Conservation (phyloP, 179 eudicot species). For the Carnegiea gigantea region DNA sequence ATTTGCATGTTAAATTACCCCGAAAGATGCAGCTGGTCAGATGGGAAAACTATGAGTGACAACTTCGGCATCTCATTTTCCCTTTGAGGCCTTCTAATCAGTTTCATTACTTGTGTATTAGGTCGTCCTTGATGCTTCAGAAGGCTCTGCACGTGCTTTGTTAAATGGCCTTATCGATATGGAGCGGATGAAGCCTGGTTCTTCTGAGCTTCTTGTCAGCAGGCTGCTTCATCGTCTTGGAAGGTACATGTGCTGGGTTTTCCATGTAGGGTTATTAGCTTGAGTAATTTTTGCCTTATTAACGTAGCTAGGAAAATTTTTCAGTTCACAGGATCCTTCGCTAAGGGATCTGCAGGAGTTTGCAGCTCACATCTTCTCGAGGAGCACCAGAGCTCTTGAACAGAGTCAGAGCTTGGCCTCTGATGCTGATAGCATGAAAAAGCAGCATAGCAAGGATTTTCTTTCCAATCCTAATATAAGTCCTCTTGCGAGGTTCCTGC, state of each 20-base stretch:
- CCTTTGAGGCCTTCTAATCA: neutral
- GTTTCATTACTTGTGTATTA: conserved; percentile 26
- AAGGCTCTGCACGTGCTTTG: conserved; percentile 52
- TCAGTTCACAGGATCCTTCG: conserved; percentile 81
- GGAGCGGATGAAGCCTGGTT: conserved; percentile 81
- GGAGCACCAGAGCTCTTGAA: conserved; percentile 41
- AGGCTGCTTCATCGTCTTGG: conserved; percentile 80
- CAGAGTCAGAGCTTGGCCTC: conserved; percentile 42
- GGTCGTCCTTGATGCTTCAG: conserved; percentile 62
- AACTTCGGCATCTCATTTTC: neutral
- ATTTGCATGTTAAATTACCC: neutral
- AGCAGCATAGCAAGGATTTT: conserved; percentile 53
- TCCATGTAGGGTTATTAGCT: neutral
- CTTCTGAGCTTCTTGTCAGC: conserved; percentile 61
- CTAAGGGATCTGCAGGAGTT: conserved; percentile 72
- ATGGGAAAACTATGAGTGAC: neutral
- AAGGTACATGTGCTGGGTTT: conserved; percentile 43
- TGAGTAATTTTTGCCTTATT: conserved; percentile 2
- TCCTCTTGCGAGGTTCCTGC: conserved; percentile 81
- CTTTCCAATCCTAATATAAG: conserved; percentile 72
- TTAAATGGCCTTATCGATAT: conserved; percentile 67
- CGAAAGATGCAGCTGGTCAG: neutral
- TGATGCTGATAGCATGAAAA: conserved; percentile 60
- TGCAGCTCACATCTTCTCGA: conserved; percentile 60
- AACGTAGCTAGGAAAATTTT: neutral